Base-by-base conservation (phyloP, 345 rosid species). In the Murraya koenigii region DNA sequence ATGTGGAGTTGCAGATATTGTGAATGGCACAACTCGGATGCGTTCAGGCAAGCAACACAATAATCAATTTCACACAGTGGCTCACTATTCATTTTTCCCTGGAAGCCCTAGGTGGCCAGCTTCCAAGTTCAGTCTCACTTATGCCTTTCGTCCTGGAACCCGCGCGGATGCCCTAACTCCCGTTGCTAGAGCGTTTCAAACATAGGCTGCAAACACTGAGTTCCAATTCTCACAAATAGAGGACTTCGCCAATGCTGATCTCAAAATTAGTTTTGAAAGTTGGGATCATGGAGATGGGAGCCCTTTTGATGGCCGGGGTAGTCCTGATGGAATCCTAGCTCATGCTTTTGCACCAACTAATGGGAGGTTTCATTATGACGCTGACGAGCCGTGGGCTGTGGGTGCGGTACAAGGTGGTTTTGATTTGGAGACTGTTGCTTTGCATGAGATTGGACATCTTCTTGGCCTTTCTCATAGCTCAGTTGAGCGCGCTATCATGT, bases 1-100 rank as follows among this genome's bases (percentile, higher is more conserved):
- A 8, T 88, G 90, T 23, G 87, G 83, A 0, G 76, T 84, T 8
- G 54, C n/a, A n/a, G n/a, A n/a, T n/a, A n/a, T n/a, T n/a, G n/a
- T n/a, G n/a, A n/a, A n/a, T n/a, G n/a, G n/a, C n/a, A n/a, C n/a
- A n/a, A n/a, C n/a, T n/a, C n/a, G n/a, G n/a, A n/a, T n/a, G n/a
- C 20, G 26, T 1, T 54, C 79, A 5, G 77, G 82, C 65, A 80
- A 62, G 22, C 72, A 49, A 30, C 81, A 7, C 17, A 3, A 3
- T 32, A 54, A 14, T 7, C 30, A 39, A 19, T 66, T 84, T 44
- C 85, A 82, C 23, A n/a, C 74, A 1, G 81, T 75, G 3, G 35
- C 84, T 5, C 88, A 79, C 58, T 86, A 70, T 52, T 0, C 33
- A 0, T 86, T 84, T 77, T 83, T 86, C 26, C 2, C 20, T 0